Evolutionary conservation across 495 filamentous ascomycete species (phyloP), one percentile per base, ranked within the genome.

Genomic region (Penicillium fimorum): DNA sequence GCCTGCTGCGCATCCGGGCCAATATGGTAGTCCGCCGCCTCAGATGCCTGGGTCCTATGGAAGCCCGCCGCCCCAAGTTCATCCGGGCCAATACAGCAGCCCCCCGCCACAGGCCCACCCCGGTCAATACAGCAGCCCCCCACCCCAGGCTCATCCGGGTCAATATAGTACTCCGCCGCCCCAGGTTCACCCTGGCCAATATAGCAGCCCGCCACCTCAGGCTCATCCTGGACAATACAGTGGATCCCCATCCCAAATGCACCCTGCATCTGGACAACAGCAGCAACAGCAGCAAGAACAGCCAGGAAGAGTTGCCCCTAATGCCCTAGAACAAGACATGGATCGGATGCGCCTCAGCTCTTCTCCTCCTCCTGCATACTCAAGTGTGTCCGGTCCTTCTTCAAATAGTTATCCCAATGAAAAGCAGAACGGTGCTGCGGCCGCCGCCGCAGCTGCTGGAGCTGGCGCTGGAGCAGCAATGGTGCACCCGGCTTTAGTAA

Each of bases 341-440:
- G 84, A 91, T 58, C 84, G 92, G 22, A 87, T 96, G 86, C 85
- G 91, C 55, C 79, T 96, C 64, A 87, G 82, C 27, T 81, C 86
- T 5, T 91, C 90, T 45, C 92, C 94, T 41, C 94, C 94, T 11
- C 94, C 94, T 6, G 92, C 94, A 7, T 98, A 98, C 68, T 90
- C 88, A 13, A 92, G 86, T 62, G 84, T 95, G 18, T 82, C 83
- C 30, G 80, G 84, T 3, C 61, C 74, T 32, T 62, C 72, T 33
- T 68, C 79, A 3, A 84, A 83, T 51, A 73, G 77, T n/a, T 95
- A 92, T 71, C 87, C 90, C 0, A 82, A 81, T 58, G 92, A 96
- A 67, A 96, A 96, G 67, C 82, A 75, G 40, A 75, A 75, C 22
- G 76, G 75, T 18, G 65, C 61, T 45, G 70, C 60, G 45, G 61